Evolutionary conservation across 2,329 filamentous ascomycete species (phyloP).

Genomic region (Penicillium glabrum): DNA sequence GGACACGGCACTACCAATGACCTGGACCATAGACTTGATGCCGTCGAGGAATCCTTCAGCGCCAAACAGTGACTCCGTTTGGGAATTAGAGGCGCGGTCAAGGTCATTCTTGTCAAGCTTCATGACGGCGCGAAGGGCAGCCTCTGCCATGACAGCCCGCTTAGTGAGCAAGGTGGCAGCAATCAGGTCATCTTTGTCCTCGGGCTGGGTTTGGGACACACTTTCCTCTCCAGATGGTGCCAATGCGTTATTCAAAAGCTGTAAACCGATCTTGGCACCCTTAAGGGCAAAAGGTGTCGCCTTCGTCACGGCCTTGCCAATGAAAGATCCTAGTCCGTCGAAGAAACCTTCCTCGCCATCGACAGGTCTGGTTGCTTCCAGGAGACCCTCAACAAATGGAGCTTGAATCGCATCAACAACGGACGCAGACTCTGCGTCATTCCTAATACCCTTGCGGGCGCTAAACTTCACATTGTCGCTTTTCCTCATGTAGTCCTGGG

Average conservation of each 20-base stretch:
- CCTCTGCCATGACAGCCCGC: background rate
- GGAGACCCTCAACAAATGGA: background rate
- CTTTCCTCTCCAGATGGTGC: background rate
- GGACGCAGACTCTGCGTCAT: background rate
- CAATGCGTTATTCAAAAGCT: background rate
- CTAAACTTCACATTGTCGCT: background rate
- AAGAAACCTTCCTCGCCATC: background rate
- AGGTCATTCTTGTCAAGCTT: background rate
- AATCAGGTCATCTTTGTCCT: background rate
- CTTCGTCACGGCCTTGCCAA: background rate
- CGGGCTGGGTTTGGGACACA: background rate
- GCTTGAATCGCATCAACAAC: background rate
- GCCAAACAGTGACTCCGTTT: background rate
- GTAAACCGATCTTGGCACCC: background rate
- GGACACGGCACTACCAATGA: background rate
- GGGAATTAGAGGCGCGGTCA: background rate
- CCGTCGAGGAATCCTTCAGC: background rate
- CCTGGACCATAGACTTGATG: background rate
- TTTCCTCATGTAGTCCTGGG: background rate
- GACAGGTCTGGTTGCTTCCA: background rate
- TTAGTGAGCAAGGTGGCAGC: too few relatives aligned
- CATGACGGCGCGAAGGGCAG: background rate
- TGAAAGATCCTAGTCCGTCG: background rate
- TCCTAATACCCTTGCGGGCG: background rate
- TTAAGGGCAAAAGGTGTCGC: too few relatives aligned